Conservation (phyloP, 208 protist genomes). For the Leishmania tarentolae region DNA sequence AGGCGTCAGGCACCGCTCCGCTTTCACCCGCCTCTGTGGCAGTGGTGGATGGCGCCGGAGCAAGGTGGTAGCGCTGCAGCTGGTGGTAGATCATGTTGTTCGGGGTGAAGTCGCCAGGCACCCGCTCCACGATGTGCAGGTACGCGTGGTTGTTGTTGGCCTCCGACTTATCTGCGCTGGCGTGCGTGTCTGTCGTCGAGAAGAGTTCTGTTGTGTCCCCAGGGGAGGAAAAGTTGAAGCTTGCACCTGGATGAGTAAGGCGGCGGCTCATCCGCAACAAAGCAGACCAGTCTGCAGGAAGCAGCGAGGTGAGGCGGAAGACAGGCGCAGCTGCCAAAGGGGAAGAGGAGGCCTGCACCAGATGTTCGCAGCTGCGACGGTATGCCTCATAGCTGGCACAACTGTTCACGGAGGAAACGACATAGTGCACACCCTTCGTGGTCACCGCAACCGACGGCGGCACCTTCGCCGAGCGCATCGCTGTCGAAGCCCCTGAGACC, state of each 20-base stretch:
- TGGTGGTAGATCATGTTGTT: conserved; percentile 88
- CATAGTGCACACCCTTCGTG: conserved; percentile 36
- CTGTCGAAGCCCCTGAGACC: neutral
- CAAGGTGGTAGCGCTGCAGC: conserved; percentile 48
- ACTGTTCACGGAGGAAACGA: conserved; percentile 48
- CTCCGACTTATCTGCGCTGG: neutral
- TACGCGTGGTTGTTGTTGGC: conserved; percentile 42
- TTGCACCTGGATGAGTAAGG: conserved; percentile 38
- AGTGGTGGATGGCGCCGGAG: neutral
- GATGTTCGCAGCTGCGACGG: neutral
- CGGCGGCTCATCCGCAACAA: conserved; percentile 52
- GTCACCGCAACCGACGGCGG: conserved; percentile 40
- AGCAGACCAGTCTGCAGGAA: conserved; percentile 43
- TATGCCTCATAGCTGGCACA: conserved; percentile 47
- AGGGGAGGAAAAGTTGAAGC: conserved; percentile 72
- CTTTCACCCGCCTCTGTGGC: neutral
- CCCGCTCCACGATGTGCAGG: conserved; percentile 78
- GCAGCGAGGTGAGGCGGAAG: conserved; percentile 59
- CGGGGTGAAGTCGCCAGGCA: conserved; percentile 64
- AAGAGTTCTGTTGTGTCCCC: conserved; percentile 31
- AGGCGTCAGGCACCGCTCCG: conserved; percentile 18
- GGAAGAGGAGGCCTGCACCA: neutral
- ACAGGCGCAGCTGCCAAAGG: neutral
- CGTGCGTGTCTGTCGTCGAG: neutral
- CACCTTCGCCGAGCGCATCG: conserved; percentile 53